Evolutionary conservation across 2,329 filamentous ascomycete genomes (phyloP).

Genomic region (Sphaceloma murrayae): DNA sequence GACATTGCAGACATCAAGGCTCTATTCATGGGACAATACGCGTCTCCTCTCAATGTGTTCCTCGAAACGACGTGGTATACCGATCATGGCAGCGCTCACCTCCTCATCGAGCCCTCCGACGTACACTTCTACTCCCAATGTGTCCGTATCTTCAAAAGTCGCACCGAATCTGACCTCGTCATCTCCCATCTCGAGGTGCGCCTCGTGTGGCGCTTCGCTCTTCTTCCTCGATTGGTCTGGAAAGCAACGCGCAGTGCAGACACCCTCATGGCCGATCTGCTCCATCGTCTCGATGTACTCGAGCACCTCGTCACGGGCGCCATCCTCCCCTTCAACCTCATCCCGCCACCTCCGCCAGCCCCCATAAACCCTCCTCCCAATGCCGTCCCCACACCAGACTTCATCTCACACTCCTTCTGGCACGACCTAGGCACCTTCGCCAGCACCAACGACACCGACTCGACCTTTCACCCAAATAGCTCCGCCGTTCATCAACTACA

Average conservation of each 20-base stretch:
- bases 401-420: slow-evolving; percentile 68
- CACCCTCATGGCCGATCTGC: slow-evolving; percentile 46
- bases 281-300: slow-evolving; percentile 61
- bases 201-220: slow-evolving; percentile 51
- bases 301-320: slow-evolving; percentile 68
- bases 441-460: slow-evolving; percentile 44
- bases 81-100: slow-evolving; percentile 19
- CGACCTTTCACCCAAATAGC: neutral
- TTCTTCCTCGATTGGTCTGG: slow-evolving; percentile 32
- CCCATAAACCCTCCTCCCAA: slow-evolving; percentile 16
- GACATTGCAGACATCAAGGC: slow-evolving; percentile 57
- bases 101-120: slow-evolving; percentile 27
- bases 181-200: slow-evolving; percentile 49
- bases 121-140: slow-evolving; percentile 59
- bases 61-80: slow-evolving; percentile 80
- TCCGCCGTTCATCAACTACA: slow-evolving; percentile 43
- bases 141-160: slow-evolving; percentile 36
- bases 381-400: slow-evolving; percentile 22
- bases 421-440: slow-evolving; percentile 63
- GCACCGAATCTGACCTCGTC: slow-evolving; percentile 21
- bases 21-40: slow-evolving; percentile 68
- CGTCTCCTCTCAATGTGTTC: slow-evolving; percentile 61
- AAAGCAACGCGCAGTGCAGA: slow-evolving; percentile 34
- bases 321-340: slow-evolving; percentile 53
- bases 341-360: slow-evolving; percentile 38